Base-by-base conservation (phyloP, 2,329 filamentous ascomycete genomes). In the Beauveria brongniartii region DNA sequence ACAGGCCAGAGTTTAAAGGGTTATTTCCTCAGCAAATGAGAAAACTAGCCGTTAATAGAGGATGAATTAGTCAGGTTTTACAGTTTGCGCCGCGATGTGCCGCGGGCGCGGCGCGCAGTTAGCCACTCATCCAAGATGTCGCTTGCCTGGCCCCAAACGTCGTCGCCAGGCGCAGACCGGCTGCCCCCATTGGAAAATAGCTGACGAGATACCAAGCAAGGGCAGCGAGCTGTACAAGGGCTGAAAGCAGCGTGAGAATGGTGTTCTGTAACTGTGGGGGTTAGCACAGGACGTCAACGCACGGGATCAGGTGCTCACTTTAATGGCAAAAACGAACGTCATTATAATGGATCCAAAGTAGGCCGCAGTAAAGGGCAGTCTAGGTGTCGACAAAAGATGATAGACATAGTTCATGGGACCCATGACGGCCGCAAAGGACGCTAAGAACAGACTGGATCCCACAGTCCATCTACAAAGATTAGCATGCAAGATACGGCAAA, bases 161-260 rank as follows among this genome's bases (percentile, higher is more conserved):
- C 48, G 92, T 91, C 62, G 92, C 92, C 66, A 96, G 85, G 63
- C 93, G 88, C 66, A 99, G 77, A 47, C 94, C 91, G 60, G 88
- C 90, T 61, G 90, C 90, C 46, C 94, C 94, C 92, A 97, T 96
- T 28, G 94, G 94, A 70, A 97, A 97, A 75, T 99, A 99, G 76
- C 91, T 96, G 74, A 97, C 87, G 52, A 97, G 81, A 76, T 97
- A 97, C 93, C 93, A 97, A 52, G 91, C 66, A 65, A 97, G 79
- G 64, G 89, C 90, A 58, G 87, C 86, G 59, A 97, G 80, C 73
- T 99, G 94, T 67, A 92, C 78, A 63, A 97, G 81, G 64, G 91
- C 87, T 24, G 92, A 89, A 65, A 97, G 78, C 59, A 97, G 80
- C 18, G 94, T 97, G 65, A 97, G 84, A 64, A 95, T 76, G 46